Percentiles rank a stretch among this genome's conserved stretches.
phyloP scores from a whole-genome alignment of 2,329 filamentous ascomycete species.

The Teratosphaeria pseudoeucalypti region DNA sequence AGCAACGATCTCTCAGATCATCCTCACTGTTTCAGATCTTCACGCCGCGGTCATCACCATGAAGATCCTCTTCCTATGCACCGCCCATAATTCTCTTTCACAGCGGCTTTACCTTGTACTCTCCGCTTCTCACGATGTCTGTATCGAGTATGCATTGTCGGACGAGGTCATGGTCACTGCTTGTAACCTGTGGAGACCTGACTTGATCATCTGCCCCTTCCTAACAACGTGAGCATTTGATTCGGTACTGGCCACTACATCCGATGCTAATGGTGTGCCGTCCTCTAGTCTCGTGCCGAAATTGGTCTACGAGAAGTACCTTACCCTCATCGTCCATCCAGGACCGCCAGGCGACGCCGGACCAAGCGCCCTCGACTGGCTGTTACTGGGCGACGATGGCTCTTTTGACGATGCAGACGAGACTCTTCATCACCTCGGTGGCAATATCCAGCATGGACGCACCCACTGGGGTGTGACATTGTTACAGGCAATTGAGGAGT shows the following conservation, averaged over 20 bases:
- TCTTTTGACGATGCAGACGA: conserved; percentile 21
- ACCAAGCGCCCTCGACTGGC: conserved; percentile 34
- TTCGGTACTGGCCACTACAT: not conserved
- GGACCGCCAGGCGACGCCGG: conserved; percentile 35
- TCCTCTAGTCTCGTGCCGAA: conserved; percentile 22
- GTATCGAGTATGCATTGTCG: conserved; percentile 30
- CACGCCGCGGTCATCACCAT: conserved; percentile 12
- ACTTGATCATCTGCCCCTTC: conserved; percentile 36
- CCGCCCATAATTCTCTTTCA: conserved; percentile 36
- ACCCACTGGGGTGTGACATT: conserved; percentile 34
- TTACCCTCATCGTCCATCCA: conserved; percentile 31
- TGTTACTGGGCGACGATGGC: conserved; percentile 35
- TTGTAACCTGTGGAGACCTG: conserved; percentile 27
- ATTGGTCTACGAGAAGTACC: conserved; percentile 26
- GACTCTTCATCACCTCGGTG: conserved; percentile 20
- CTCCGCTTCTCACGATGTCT: conserved; percentile 28
- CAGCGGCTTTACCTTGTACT: conserved; percentile 31
- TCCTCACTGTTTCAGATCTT: not conserved
- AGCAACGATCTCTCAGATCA: not conserved
- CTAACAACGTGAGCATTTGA: conserved; percentile 21
- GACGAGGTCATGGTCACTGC: conserved; percentile 29
- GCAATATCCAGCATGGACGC: conserved; percentile 24
- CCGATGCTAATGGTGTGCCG: not conserved
- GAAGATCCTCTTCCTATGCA: conserved; percentile 36
- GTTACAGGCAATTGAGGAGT: conserved; percentile 30